phyloP scores from a whole-genome alignment of 768 basidiomycete genomes.

The Mycena galericulata region DNA sequence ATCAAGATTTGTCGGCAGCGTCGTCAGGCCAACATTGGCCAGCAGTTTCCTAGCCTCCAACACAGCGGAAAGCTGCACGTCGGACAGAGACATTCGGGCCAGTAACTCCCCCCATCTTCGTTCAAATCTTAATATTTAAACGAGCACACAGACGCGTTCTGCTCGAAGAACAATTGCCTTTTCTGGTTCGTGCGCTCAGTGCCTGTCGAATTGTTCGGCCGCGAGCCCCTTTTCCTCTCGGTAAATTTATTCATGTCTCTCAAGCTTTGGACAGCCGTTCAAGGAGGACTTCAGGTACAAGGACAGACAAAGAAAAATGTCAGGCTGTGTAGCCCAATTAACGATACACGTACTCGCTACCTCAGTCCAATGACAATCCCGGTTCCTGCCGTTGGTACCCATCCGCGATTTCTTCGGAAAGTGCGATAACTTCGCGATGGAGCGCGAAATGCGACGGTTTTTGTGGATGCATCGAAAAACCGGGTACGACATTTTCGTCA shows the following conservation, averaged over 20 bases:
- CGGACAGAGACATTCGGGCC: constrained; percentile 9
- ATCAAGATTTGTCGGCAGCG: constrained; percentile 9
- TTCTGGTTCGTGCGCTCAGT: background rate
- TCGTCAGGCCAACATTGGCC: constrained; percentile 16
- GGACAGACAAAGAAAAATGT: background rate
- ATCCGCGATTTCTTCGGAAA: background rate
- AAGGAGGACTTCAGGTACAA: too few relatives aligned
- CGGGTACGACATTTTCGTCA: background rate
- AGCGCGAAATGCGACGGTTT: background rate
- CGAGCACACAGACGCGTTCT: too few relatives aligned
- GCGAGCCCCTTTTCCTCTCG: too few relatives aligned
- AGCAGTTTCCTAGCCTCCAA: constrained; percentile 12
- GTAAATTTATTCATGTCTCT: too few relatives aligned
- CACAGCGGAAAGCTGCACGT: constrained; percentile 7
- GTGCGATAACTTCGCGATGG: background rate
- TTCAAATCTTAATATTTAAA: background rate
- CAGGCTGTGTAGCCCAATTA: background rate
- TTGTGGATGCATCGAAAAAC: background rate
- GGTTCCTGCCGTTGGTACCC: background rate
- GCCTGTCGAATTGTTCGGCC: background rate
- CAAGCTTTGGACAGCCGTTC: too few relatives aligned
- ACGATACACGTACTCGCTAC: background rate
- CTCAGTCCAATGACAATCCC: too few relatives aligned
- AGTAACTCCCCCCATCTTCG: background rate
- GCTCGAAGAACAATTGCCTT: background rate